Conservation (phyloP, 2,329 filamentous ascomycete genomes). For the Chaetomiaceae sp. region DNA sequence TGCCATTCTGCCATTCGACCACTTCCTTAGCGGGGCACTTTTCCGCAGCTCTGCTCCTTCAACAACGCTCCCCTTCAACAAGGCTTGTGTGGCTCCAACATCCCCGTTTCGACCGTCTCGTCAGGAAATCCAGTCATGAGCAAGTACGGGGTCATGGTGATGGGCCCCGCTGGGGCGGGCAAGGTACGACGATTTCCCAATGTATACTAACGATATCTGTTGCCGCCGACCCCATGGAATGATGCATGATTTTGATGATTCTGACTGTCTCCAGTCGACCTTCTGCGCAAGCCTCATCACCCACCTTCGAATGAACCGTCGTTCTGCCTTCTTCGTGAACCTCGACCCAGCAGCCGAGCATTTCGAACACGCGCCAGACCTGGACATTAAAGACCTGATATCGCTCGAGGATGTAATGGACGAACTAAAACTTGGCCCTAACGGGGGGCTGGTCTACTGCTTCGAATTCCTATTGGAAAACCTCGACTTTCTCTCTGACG, state of each 20-base stretch:
- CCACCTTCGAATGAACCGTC: constrained; percentile 81
- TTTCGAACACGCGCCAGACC: constrained; percentile 85
- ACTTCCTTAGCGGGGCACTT: too few species aligned
- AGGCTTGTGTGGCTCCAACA: too few species aligned
- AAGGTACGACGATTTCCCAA: constrained; percentile 54
- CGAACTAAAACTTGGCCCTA: constrained; percentile 83
- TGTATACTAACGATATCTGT: background rate
- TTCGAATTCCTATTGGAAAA: constrained; percentile 96
- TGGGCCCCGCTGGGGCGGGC: constrained; percentile 93
- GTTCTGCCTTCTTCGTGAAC: constrained; percentile 97
- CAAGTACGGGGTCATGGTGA: constrained; percentile 91
- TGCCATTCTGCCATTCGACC: background rate
- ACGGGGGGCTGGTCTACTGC: constrained; percentile 91
- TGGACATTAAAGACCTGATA: constrained; percentile 94
- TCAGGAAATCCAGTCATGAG: constrained; percentile 56
- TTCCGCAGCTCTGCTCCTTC: too few species aligned
- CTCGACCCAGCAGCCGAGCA: constrained; percentile 93
- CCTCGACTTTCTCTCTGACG: constrained; percentile 83
- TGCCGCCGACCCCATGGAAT: too few species aligned
- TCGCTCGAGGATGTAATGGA: constrained; percentile 95
- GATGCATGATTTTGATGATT: background rate
- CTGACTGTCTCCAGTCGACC: constrained; percentile 60
- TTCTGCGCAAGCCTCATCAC: constrained; percentile 93
- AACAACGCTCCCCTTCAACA: background rate
- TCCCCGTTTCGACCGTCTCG: background rate